Evolutionary conservation across 768 basidiomycete genomes (phyloP).

Genomic region (Phanerodontia chrysosporium): DNA sequence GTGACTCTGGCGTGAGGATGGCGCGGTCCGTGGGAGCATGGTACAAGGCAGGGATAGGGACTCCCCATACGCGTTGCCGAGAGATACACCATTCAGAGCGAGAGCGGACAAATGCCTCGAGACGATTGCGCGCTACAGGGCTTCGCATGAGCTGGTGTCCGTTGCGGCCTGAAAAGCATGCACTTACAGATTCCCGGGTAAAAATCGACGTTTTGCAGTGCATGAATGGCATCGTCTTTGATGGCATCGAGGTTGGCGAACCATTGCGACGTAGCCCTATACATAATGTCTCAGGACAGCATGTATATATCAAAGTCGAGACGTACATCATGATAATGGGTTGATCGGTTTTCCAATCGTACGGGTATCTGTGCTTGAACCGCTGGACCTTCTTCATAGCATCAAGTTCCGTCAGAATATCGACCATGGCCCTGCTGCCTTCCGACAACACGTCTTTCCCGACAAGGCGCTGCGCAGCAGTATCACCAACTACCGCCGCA

Average conservation of each 20-base stretch:
- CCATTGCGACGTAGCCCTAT: slow-evolving; percentile 95
- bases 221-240: slow-evolving; percentile 68
- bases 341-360: slow-evolving; percentile 93
- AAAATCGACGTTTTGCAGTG: slow-evolving; percentile 69
- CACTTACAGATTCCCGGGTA: slow-evolving; percentile 69
- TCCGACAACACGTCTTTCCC: slow-evolving; percentile 72
- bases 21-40: slow-evolving; percentile 57
- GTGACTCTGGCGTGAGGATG: slow-evolving; percentile 56
- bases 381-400: slow-evolving; percentile 63
- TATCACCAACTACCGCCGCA: slow-evolving; percentile 50
- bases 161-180: too few relatives aligned
- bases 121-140: slow-evolving; percentile 71
- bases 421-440: slow-evolving; percentile 65
- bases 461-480: slow-evolving; percentile 40
- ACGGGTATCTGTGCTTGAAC: slow-evolving; percentile 87
- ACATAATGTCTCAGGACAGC: not conserved
- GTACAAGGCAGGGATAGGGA: slow-evolving; percentile 89
- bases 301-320: not conserved
- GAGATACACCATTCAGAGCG: slow-evolving; percentile 99
- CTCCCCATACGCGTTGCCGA: slow-evolving; percentile 95
- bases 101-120: slow-evolving; percentile 79
- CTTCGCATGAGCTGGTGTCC: slow-evolving; percentile 6
- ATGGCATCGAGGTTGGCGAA: slow-evolving; percentile 89
- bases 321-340: slow-evolving; percentile 87
- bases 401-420: slow-evolving; percentile 50